Conservation (phyloP, 352 stramenopile species). For the Phytophthora capsici region DNA sequence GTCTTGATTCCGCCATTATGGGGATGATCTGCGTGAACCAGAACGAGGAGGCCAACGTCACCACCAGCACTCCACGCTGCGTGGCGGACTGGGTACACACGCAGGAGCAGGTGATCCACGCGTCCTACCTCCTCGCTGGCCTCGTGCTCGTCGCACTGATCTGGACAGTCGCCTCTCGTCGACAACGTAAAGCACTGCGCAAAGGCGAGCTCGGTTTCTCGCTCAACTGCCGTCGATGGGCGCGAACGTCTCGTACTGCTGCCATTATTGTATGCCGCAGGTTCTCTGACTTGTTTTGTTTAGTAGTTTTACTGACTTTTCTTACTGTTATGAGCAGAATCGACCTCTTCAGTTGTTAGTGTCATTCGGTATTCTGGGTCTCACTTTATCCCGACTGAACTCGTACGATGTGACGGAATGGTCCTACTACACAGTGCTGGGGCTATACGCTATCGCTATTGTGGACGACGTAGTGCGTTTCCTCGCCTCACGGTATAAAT, state of each 20-base stretch:
- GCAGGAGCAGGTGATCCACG: slow-evolving; percentile 73
- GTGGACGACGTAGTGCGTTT: slow-evolving; percentile 81
- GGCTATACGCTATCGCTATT: slow-evolving; percentile 65
- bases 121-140: slow-evolving; percentile 46
- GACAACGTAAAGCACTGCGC: slow-evolving; percentile 58
- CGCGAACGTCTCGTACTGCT: slow-evolving; percentile 71
- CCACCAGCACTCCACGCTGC: slow-evolving; percentile 54
- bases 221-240: slow-evolving; percentile 75
- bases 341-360: slow-evolving; percentile 79
- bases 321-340: slow-evolving; percentile 44
- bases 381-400: slow-evolving; percentile 74
- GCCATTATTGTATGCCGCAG: slow-evolving; percentile 63
- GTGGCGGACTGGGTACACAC: slow-evolving; percentile 79
- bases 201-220: slow-evolving; percentile 83
- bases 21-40: slow-evolving; percentile 77
- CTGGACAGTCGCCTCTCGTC: slow-evolving; percentile 66
- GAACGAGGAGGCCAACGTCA: slow-evolving; percentile 42
- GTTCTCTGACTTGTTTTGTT: background rate
- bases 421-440: slow-evolving; percentile 72
- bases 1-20: slow-evolving; percentile 37
- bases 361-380: slow-evolving; percentile 71
- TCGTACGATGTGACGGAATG: slow-evolving; percentile 75
- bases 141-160: slow-evolving; percentile 55
- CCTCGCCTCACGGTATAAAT: slow-evolving; percentile 80
- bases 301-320: slow-evolving; percentile 3